Conservation (phyloP, 306 rosid species). For the Glycine latifolia region DNA sequence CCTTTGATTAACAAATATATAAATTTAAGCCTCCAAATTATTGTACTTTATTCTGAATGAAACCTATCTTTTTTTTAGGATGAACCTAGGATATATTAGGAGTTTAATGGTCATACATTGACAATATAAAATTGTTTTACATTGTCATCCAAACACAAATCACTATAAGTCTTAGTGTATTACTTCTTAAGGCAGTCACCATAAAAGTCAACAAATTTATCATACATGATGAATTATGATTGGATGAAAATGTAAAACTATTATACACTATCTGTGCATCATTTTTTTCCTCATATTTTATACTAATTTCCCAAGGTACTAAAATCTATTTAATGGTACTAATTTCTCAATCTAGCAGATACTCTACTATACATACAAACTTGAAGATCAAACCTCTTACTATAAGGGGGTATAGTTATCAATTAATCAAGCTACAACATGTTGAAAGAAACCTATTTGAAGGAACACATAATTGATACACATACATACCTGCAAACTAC, state of each 20-base stretch:
- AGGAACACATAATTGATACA: not conserved
- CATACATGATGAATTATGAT: no score
- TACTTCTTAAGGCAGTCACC: no score
- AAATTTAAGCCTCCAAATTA: not conserved
- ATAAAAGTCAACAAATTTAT: no score
- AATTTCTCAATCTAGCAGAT: not conserved
- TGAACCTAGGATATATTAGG: no score
- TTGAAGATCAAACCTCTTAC: not conserved
- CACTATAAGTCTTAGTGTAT: no score
- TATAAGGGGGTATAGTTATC: not conserved
- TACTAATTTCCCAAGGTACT: not conserved
- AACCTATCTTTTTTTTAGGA: not conserved
- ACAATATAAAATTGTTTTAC: no score
- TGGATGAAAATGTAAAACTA: no score
- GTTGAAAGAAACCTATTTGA: not conserved
- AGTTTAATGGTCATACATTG: no score
- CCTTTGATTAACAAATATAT: not conserved
- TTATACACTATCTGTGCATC: no score
- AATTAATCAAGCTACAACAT: not conserved
- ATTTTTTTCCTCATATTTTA: no score
- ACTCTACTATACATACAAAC: no score
- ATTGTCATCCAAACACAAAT: no score
- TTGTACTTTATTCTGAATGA: not conserved
- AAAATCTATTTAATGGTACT: not conserved
- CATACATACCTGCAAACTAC: slow-evolving; percentile 44